Conservation (phyloP, 768 basidiomycete genomes). For the Kwoniella newhampshirensis region DNA sequence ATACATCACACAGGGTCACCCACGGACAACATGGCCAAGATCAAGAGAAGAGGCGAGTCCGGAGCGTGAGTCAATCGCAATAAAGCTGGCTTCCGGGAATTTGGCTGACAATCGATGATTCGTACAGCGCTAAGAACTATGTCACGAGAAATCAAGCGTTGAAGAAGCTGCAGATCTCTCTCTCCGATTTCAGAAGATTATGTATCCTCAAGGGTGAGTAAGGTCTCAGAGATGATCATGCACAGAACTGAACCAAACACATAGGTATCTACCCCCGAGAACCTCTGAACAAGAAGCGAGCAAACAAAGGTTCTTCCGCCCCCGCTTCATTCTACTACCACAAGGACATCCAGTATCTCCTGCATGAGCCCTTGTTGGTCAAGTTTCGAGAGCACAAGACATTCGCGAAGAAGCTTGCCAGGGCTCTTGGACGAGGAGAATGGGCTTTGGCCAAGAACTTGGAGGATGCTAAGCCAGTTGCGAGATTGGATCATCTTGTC, state of each 20-base stretch:
- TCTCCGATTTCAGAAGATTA: constrained; percentile 91
- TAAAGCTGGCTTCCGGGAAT: not conserved
- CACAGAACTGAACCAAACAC: not conserved
- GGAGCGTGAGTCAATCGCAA: constrained; percentile 52
- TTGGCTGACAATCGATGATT: not conserved
- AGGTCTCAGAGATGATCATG: constrained; percentile 8
- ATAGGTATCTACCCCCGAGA: constrained; percentile 96
- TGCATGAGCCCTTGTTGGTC: constrained; percentile 90
- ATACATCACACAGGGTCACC: not conserved
- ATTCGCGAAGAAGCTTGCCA: constrained; percentile 92
- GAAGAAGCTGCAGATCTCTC: constrained; percentile 92
- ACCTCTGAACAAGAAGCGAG: constrained; percentile 82
- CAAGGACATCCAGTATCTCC: constrained; percentile 95
- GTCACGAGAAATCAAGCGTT: constrained; percentile 85
- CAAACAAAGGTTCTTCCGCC: constrained; percentile 95
- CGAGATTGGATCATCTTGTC: constrained; percentile 90
- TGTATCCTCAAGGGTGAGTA: constrained; percentile 92
- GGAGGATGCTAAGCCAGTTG: constrained; percentile 88
- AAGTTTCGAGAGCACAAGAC: constrained; percentile 96
- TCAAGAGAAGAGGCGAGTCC: constrained; percentile 54
- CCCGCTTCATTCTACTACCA: constrained; percentile 97
- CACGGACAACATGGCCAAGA: constrained; percentile 52
- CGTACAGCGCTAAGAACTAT: constrained; percentile 55
- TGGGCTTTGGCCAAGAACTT: constrained; percentile 92
- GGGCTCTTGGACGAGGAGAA: constrained; percentile 89